Evolutionary conservation across 331 rosid species (phyloP).

Genomic region (Malus hybrid): DNA sequence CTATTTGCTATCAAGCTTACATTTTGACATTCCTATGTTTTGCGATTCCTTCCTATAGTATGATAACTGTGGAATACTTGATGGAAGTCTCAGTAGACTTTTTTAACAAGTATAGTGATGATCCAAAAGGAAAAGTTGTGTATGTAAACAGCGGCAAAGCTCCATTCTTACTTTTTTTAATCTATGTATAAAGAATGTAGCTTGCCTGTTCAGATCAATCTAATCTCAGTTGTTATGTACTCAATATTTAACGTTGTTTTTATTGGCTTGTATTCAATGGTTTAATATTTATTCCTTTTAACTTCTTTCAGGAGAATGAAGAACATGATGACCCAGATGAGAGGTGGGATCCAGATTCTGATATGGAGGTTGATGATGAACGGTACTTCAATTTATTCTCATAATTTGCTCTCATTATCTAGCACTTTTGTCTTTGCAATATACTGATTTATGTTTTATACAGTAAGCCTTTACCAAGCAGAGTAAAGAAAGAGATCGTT

Average conservation of each 20-base stretch:
- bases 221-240: not conserved
- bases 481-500: constrained; percentile 68
- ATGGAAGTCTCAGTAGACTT: not conserved
- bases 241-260: not conserved
- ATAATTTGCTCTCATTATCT: not conserved
- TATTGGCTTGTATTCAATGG: not conserved
- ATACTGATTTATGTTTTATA: constrained; percentile 9
- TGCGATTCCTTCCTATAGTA: not conserved
- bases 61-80: not conserved
- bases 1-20: not conserved
- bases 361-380: constrained; percentile 64
- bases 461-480: constrained; percentile 52
- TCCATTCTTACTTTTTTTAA: not conserved
- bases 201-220: not conserved
- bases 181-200: not conserved
- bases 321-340: constrained; percentile 60
- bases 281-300: not conserved
- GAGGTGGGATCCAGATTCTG: constrained; percentile 72
- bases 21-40: not conserved
- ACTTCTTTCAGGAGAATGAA: constrained; percentile 59
- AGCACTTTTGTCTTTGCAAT: constrained; percentile 4
- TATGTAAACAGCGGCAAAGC: not conserved
- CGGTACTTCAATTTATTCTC: constrained; percentile 35
- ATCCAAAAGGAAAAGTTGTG: not conserved
- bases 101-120: not conserved